Base-by-base conservation (phyloP, 179 eudicot species). In the Silene coronaria region DNA sequence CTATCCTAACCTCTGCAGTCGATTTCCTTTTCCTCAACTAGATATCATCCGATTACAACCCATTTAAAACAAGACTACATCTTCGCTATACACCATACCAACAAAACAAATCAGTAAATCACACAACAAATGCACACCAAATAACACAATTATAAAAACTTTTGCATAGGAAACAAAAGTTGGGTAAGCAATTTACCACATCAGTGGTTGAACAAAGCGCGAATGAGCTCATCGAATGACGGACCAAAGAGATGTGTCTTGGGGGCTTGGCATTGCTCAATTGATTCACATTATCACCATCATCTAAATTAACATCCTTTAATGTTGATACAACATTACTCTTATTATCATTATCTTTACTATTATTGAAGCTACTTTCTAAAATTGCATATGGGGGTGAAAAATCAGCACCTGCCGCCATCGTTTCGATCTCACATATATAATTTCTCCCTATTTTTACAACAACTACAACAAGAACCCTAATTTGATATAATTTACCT, bases 381-480 rank as follows among this genome's bases (percentile, higher is more conserved):
- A 86, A 30, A 3, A 84, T 73, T 55, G 84, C 75, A 63, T 81
- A 82, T 42, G 89, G 77, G 21, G 85, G 87, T 51, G 97, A 81
- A 78, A 85, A 88, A 80, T 87, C 89, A 42, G 93, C 80, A 60
- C 90, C 88, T 48, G 90, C 89, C 59, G 90, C 90, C 92, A 89
- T 89, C 19, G 51, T 85, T 73, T 65, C 21, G 21, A 17, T 53
- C 77, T 73, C 36, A 72, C 74, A 75, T 53, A 70, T 73, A 76
- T 70, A 70, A 36, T n/a, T 61, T 55, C 30, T 24, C 22, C 2
- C 64, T 61, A 23, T 23, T 58, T 23, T 51, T 19, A 30, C 69
- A 53, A 53, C 63, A 28, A 71, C 30, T 22, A 24, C 10, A 48
- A 48, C 57, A 69, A 65, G 11, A 27, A 72, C 81, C 60, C 73